These are phyloP conservation scores for Straminergon stramineum DNA, from an alignment of 225 moss, liverwort and hornwort species.

Conservation along the genomic window DNA sequence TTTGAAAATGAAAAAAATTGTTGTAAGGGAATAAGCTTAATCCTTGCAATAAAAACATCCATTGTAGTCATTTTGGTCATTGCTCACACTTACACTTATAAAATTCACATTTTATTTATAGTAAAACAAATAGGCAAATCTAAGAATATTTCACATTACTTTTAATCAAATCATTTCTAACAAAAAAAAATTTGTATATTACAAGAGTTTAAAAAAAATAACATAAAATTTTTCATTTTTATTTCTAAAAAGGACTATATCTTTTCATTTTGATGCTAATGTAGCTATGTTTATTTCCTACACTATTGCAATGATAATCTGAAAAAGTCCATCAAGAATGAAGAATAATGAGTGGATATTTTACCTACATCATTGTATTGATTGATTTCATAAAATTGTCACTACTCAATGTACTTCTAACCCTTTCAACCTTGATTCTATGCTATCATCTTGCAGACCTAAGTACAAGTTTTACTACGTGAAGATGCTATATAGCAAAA, in stretches of 20 bases:
- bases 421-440: background rate
- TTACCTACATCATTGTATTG: background rate
- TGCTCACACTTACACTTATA: background rate
- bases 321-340: background rate
- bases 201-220: background rate
- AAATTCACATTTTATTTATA: background rate
- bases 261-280: background rate
- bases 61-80: background rate
- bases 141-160: background rate
- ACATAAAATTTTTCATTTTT: background rate
- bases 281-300: background rate
- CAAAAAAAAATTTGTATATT: background rate
- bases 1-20: background rate
- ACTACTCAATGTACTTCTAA: background rate
- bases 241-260: background rate
- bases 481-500: background rate
- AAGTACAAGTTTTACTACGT: background rate
- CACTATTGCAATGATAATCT: background rate
- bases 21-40: no score
- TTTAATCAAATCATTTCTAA: no score
- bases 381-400: background rate
- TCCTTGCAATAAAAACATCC: accelerated
- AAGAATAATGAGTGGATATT: background rate
- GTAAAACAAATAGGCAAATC: accelerated
- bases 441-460: background rate